Percentiles rank a stretch among this genome's conserved stretches.
These are phyloP conservation scores for Pythium brachiatum DNA, from an alignment of 352 stramenopile genomes.

Conservation along the genomic window DNA sequence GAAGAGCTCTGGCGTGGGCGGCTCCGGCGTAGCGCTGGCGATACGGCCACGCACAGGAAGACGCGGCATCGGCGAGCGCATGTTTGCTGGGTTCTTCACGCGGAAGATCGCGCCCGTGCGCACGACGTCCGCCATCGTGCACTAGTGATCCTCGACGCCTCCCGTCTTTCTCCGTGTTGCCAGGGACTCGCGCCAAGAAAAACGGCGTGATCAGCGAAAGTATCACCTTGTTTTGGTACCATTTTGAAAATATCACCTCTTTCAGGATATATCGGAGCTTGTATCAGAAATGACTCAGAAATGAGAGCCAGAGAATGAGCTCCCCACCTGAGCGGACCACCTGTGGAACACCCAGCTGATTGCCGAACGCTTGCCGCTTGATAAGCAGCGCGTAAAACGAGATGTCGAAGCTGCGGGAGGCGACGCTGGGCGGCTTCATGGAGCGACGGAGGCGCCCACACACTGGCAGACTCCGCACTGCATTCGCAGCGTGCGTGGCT, in stretches of 20 bases:
- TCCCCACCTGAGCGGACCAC: not conserved
- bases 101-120: slow-evolving; percentile 33
- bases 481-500: not conserved
- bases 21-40: slow-evolving; percentile 17
- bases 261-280: not conserved
- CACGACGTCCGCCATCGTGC: slow-evolving; percentile 33
- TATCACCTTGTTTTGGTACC: not conserved
- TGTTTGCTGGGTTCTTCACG: slow-evolving; percentile 22
- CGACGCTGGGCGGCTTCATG: not conserved
- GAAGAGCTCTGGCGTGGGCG: slow-evolving; percentile 8
- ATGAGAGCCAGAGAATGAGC: slow-evolving; percentile 10
- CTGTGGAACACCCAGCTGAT: not conserved
- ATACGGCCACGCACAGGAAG: slow-evolving; percentile 18
- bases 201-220: not conserved
- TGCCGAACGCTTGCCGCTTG: too few species aligned
- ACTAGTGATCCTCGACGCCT: too few species aligned
- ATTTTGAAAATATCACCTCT: not conserved
- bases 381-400: not conserved
- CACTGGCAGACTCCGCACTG: too few species aligned
- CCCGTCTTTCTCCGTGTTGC: not conserved
- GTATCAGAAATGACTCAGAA: slow-evolving; percentile 1
- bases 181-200: not conserved
- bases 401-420: not conserved
- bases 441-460: not conserved
- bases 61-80: slow-evolving; percentile 23